phyloP scores from a whole-genome alignment of 2,329 filamentous ascomycete genomes.

The Tolypocladium ovalisporum region DNA sequence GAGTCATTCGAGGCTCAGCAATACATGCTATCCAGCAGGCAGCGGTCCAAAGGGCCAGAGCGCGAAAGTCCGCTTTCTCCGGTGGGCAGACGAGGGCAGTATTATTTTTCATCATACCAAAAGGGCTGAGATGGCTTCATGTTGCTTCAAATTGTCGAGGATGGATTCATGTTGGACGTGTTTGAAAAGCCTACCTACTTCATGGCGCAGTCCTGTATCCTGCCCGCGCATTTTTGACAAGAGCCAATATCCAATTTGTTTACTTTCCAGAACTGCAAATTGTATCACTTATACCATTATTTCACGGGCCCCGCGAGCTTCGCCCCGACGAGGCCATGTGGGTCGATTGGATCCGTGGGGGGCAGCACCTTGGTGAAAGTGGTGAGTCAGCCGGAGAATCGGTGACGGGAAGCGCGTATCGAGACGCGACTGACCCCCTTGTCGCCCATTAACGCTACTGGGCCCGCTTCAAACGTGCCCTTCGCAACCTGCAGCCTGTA shows the following conservation, averaged over 20 bases:
- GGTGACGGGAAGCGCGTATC: background rate
- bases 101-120: background rate
- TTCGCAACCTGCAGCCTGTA: background rate
- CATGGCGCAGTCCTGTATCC: too few species aligned
- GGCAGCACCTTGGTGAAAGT: background rate
- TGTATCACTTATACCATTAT: too few species aligned
- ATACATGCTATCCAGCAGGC: background rate
- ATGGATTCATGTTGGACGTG: too few species aligned
- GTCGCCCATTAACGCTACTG: background rate
- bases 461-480: background rate
- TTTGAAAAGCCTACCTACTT: too few species aligned
- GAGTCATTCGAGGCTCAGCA: background rate
- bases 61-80: background rate
- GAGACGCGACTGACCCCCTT: background rate
- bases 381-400: background rate
- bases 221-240: too few species aligned
- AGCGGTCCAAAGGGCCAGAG: background rate
- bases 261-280: too few species aligned
- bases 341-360: too few species aligned
- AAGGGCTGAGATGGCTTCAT: background rate
- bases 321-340: too few species aligned
- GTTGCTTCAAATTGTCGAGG: too few species aligned
- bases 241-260: too few species aligned
- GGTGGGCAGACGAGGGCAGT: background rate
- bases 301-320: too few species aligned